phyloP scores from a whole-genome alignment of 2,329 filamentous ascomycete species.

The Westerdykella aurantiaca region DNA sequence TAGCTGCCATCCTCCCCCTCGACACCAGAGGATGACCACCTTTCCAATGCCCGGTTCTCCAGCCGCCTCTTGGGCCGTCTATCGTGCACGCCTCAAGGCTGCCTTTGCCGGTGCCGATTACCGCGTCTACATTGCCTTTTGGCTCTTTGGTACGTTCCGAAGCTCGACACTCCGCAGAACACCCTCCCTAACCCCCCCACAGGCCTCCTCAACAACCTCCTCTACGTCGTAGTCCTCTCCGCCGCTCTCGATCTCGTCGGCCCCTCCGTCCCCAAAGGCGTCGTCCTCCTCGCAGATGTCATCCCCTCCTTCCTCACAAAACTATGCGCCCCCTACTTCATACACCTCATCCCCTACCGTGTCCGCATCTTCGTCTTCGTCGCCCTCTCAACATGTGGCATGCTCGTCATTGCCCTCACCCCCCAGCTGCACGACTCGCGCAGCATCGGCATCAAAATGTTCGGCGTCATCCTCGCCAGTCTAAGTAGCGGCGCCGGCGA shows the following conservation, averaged over 20 bases:
- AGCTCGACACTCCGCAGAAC: background rate
- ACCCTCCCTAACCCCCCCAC: constrained; percentile 4
- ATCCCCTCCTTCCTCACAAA: constrained; percentile 85
- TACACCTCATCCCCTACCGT: constrained; percentile 77
- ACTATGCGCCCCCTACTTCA: constrained; percentile 86
- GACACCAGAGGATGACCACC: constrained; percentile 22
- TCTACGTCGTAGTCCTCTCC: constrained; percentile 95
- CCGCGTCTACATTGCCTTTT: constrained; percentile 74
- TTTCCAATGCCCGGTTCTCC: constrained; percentile 55
- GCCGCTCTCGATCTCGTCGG: constrained; percentile 94
- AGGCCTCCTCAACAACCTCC: constrained; percentile 94
- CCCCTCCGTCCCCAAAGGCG: constrained; percentile 75
- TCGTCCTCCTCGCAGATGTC: constrained; percentile 89
- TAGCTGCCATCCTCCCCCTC: background rate
- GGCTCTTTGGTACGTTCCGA: constrained; percentile 73
- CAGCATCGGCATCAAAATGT: constrained; percentile 68
- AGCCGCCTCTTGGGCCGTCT: constrained; percentile 66
- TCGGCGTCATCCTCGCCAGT: constrained; percentile 78
- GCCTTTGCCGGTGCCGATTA: constrained; percentile 63
- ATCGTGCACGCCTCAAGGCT: constrained; percentile 58
- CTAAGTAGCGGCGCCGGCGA: constrained; percentile 83
- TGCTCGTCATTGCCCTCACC: constrained; percentile 82
- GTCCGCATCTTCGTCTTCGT: constrained; percentile 70
- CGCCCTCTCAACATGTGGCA: constrained; percentile 69
- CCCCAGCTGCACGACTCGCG: constrained; percentile 53